Percentiles rank a stretch among this genome's conserved stretches.
Conservation (phyloP, 2,329 filamentous ascomycete species). For the Aspergillus chevalieri region DNA sequence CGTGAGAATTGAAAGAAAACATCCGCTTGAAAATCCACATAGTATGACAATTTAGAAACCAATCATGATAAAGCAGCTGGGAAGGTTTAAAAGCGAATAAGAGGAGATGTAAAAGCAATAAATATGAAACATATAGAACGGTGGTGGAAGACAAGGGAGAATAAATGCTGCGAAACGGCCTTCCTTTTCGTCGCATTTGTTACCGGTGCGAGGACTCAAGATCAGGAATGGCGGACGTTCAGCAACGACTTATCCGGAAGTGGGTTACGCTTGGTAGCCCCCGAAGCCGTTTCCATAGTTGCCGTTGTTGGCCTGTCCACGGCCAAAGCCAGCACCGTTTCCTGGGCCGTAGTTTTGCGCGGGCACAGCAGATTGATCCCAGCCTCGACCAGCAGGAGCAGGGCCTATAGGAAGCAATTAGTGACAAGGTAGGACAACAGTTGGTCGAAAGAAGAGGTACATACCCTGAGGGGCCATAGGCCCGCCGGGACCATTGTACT, state of each 20-base stretch:
- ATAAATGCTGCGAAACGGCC: not conserved
- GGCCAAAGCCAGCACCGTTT: conserved; percentile 78
- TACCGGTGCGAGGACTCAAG: conserved; percentile 7
- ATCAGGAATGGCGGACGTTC: conserved; percentile 9
- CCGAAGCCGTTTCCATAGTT: conserved; percentile 53
- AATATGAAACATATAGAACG: not conserved
- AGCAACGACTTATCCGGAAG: conserved; percentile 4
- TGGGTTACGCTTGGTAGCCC: conserved; percentile 52
- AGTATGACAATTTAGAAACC: conserved; percentile 16
- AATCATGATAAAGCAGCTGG: conserved; percentile 21
- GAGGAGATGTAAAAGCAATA: not conserved
- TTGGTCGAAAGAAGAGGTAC: conserved; percentile 5
- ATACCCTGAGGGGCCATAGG: conserved; percentile 57
- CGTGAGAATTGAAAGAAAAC: conserved; percentile 20
- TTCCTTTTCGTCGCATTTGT: conserved; percentile 10
- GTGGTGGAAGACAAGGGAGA: not conserved
- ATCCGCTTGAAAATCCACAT: conserved; percentile 36
- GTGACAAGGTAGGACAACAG: conserved; percentile 2
- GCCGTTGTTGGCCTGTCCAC: conserved; percentile 53
- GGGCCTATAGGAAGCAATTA: conserved; percentile 37
- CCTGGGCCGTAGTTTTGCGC: conserved; percentile 54
- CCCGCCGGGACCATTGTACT: conserved; percentile 70
- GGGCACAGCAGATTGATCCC: conserved; percentile 46
- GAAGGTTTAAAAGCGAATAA: conserved; percentile 15
- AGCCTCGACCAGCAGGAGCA: conserved; percentile 52